Conservation (phyloP, 139 green algal species). For the Pseudopediastrum boryanum region DNA sequence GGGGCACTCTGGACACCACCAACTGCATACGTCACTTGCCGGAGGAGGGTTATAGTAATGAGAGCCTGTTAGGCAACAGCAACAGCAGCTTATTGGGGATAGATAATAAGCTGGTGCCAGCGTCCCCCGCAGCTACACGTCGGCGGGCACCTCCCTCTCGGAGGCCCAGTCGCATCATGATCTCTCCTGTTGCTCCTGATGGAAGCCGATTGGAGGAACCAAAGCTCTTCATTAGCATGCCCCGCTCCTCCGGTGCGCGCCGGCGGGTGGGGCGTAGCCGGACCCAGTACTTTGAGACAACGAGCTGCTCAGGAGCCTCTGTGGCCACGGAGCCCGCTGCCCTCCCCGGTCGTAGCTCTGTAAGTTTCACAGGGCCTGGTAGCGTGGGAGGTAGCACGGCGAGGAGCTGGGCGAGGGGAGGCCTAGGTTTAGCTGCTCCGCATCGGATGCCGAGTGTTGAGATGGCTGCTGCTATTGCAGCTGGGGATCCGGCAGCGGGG, state of each 20-base stretch:
- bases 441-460: no score
- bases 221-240: slow-evolving; percentile 29
- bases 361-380: no score
- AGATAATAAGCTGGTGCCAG: neutral
- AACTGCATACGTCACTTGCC: no score
- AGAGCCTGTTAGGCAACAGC: neutral
- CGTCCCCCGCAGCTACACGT: neutral
- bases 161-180: slow-evolving; percentile 28
- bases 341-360: no score
- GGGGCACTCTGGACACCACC: no score
- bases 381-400: no score
- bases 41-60: no score
- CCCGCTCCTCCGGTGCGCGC: neutral
- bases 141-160: neutral
- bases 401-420: no score
- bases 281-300: no score
- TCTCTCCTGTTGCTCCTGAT: slow-evolving; percentile 27
- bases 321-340: no score
- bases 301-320: no score
- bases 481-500: slow-evolving; percentile 15
- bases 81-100: neutral
- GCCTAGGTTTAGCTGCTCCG: no score
- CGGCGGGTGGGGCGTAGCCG: neutral
- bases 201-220: neutral
- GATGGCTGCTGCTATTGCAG: slow-evolving; percentile 13